Percentiles rank a stretch among this genome's conserved stretches.
Evolutionary conservation across 148 eudicot species (phyloP).

Genomic region (Persicaria maculosa): DNA sequence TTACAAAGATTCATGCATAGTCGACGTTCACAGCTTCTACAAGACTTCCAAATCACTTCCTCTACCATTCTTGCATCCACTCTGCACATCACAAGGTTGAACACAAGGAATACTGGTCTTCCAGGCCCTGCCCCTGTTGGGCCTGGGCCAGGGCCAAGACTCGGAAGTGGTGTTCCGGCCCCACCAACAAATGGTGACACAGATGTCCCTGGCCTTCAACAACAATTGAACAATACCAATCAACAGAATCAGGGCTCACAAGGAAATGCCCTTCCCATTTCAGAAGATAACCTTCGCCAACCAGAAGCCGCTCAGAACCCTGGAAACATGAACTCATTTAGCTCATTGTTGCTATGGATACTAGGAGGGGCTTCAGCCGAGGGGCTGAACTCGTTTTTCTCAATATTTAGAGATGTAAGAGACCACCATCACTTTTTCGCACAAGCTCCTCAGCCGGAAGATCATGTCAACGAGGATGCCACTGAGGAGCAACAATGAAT

Average conservation of each 20-base stretch:
- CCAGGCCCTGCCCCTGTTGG: slow-evolving; percentile 31
- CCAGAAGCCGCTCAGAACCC: slow-evolving; percentile 54
- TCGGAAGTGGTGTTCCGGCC: slow-evolving; percentile 25
- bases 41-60: slow-evolving; percentile 87
- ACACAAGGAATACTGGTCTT: slow-evolving; percentile 48
- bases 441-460: slow-evolving; percentile 45
- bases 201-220: slow-evolving; percentile 31
- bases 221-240: slow-evolving; percentile 26
- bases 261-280: slow-evolving; percentile 39
- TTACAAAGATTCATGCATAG: slow-evolving; percentile 85
- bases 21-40: slow-evolving; percentile 79
- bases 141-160: slow-evolving; percentile 33
- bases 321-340: slow-evolving; percentile 78
- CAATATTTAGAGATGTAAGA: slow-evolving; percentile 82
- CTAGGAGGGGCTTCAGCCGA: slow-evolving; percentile 93
- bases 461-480: slow-evolving; percentile 24
- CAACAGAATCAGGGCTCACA: slow-evolving; percentile 24
- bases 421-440: slow-evolving; percentile 69
- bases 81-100: slow-evolving; percentile 81
- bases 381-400: slow-evolving; percentile 79
- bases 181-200: slow-evolving; percentile 29
- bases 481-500: slow-evolving; percentile 2
- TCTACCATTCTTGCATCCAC: slow-evolving; percentile 92
- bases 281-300: slow-evolving; percentile 48
- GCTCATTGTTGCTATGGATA: slow-evolving; percentile 79